A percentile compares a stretch with the other conserved stretches of the same genome.
These are phyloP conservation scores for Leptoxyphium fumago DNA, from an alignment of 2,329 filamentous ascomycete species.

Conservation along the genomic window DNA sequence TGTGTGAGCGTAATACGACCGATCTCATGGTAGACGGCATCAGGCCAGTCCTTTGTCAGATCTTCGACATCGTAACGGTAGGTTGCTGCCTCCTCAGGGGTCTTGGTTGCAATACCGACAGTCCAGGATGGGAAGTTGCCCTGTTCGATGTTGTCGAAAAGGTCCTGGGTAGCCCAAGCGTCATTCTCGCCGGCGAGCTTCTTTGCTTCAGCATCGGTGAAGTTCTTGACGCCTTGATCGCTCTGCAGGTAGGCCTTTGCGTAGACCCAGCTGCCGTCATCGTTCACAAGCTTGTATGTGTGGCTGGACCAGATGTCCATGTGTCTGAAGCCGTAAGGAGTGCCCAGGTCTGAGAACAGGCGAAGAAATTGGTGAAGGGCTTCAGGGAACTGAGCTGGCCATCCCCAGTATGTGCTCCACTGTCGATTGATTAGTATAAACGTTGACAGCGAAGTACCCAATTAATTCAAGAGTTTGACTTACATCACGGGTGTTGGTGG, in stretches of 20 bases:
- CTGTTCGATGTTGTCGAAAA: slow-evolving; percentile 30
- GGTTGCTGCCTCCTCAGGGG: slow-evolving; percentile 31
- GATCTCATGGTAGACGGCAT: slow-evolving; percentile 30
- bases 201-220: slow-evolving; percentile 31
- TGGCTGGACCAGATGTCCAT: slow-evolving; percentile 33
- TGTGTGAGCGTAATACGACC: slow-evolving; percentile 38
- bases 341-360: slow-evolving; percentile 36
- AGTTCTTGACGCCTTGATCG: slow-evolving; percentile 19
- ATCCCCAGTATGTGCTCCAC: slow-evolving; percentile 28
- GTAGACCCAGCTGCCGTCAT: slow-evolving; percentile 5
- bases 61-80: slow-evolving; percentile 39
- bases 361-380: slow-evolving; percentile 37
- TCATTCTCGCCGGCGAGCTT: slow-evolving; percentile 34
- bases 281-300: slow-evolving; percentile 22
- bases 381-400: slow-evolving; percentile 32
- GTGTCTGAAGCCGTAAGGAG: slow-evolving; percentile 31
- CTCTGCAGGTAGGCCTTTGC: slow-evolving; percentile 2
- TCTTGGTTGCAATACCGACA: slow-evolving; percentile 32
- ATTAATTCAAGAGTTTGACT: too few species aligned
- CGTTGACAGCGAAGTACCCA: too few species aligned
- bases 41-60: slow-evolving; percentile 39
- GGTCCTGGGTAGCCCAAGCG: slow-evolving; percentile 35
- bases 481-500: slow-evolving; percentile 20
- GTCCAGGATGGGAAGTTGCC: slow-evolving; percentile 31
- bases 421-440: too few species aligned